Evolutionary conservation across 2,329 filamentous ascomycete species (phyloP), one percentile per base, ranked within the genome.

Genomic region (Teratosphaeria zuluensis): DNA sequence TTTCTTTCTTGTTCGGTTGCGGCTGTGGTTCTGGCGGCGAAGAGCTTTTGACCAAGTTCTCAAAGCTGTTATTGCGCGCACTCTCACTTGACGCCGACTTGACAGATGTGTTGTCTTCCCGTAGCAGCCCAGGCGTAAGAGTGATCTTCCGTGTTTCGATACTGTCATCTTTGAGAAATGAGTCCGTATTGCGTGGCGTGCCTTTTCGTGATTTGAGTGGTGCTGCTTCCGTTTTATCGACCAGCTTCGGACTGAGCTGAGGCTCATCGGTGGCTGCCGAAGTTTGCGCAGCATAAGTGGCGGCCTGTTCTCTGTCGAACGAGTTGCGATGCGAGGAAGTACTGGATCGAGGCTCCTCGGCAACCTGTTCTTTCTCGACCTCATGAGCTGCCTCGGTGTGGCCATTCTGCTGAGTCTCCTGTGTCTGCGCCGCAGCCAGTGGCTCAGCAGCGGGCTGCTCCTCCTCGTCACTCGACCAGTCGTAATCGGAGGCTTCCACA

Each of bases 61-160:
- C 91, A 53, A 95, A 77, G 70, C 89, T 92, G 72, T 82, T 84
- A 16, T 63, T 69, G n/a, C 69, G 59, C 71, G 68, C 66, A 79
- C 84, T 79, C 60, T 79, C 75, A 52, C 56, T 59, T 16, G 65
- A 68, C 65, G 54, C 73, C 66, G 59, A 71, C 67, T 64, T 69
- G 53, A 61, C 62, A 32, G 61, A 66, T 35, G 4, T 73, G 69
- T 78, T 77, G 63, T 96, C 92, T 65, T 97, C 92, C 51, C 92
- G 86, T 48, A 97, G 78, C 56, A 99, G 76, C 66, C 95, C 95
- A 1, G 94, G 94, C 3, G 94, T 99, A 52, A 99, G 82, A 0
- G 92, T 95, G 65, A 99, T 97, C 77, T 97, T 97, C 74, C 95
- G 91, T 2, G 94, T 96, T 74, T 97, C 94, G 42, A 90, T 88